Base-by-base conservation (phyloP, 305 asterid genomes). In the Solanum hybrid region DNA sequence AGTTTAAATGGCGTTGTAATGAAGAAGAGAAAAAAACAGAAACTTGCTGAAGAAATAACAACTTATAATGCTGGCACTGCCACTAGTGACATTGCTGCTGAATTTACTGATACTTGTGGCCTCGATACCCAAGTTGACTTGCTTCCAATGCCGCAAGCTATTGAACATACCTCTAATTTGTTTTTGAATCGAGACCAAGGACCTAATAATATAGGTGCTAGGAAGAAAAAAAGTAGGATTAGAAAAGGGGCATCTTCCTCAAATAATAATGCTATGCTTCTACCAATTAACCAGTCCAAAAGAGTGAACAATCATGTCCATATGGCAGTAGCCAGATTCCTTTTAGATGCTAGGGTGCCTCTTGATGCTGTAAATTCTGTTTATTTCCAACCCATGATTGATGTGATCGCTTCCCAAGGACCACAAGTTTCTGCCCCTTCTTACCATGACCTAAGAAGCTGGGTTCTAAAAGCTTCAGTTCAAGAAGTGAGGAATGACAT, bases 301-400 rank as follows among this genome's bases (percentile, higher is more conserved):
- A 92, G 92, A 89, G 92, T 88, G 35, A 94, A 92, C 77, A 91
- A 91, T 89, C 93, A 91, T 29, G 98, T 97, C 71, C 93, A 94
- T 90, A 94, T 96, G 98, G 99, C 99, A 22, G 92, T 97, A 36
- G 99, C 97, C 86, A 92, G 97, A 61, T 97, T 97, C 90, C 94
- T 97, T 91, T 91, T 90, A 40, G 98, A 96, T 64, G 98, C 93
- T 6, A 98, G 99, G 84, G 90, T 97, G 36, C 94, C 98, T 37
- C 89, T 94, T 29, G 94, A 95, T 78, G 98, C 98, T 86, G 98
- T 94, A 37, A 95, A 95, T 77, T 96, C 99, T 33, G 90, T 95
- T 91, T 95, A 93, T 92, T 97, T 97, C 90, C 97, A 95, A 89
- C 99, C 97, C 3, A 97, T 97, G 99, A 82, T 97, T 74, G 99